These are phyloP conservation scores for Afroboletus lepidellus DNA, from an alignment of 1,284 basidiomycete genomes.

Conservation along the genomic window DNA sequence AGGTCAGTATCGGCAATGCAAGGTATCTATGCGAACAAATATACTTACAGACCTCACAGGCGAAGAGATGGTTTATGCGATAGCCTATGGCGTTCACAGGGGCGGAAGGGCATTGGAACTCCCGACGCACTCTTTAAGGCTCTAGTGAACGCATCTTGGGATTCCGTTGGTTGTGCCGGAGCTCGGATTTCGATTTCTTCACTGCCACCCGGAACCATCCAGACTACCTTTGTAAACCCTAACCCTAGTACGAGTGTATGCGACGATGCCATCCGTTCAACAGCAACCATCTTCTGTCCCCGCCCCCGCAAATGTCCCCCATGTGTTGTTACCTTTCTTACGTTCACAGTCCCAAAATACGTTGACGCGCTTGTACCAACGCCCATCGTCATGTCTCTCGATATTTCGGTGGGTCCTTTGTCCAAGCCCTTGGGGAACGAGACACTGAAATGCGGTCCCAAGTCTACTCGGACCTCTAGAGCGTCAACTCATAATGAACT, in stretches of 20 bases:
- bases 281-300: conserved; percentile 14
- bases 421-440: not conserved
- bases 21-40: too few species aligned
- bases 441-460: conserved; percentile 20
- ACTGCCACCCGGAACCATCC: too few species aligned
- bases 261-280: conserved; percentile 7
- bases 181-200: too few species aligned
- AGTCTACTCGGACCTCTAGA: conserved; percentile 87
- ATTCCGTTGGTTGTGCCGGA: too few species aligned
- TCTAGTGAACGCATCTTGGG: too few species aligned
- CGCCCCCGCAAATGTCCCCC: conserved; percentile 37
- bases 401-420: conserved; percentile 69
- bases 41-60: too few species aligned
- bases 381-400: conserved; percentile 90
- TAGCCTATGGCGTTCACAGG: too few species aligned
- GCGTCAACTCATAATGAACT: conserved; percentile 87
- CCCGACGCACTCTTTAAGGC: too few species aligned
- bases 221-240: too few species aligned
- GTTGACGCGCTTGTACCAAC: conserved; percentile 81
- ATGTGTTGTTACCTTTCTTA: conserved; percentile 78
- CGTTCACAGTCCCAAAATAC: conserved; percentile 84
- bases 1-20: too few species aligned
- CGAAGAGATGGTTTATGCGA: too few species aligned
- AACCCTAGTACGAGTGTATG: not conserved
- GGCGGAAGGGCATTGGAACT: too few species aligned